phyloP scores from a whole-genome alignment of 2,329 filamentous ascomycete species.

The Biscogniauxia marginata region DNA sequence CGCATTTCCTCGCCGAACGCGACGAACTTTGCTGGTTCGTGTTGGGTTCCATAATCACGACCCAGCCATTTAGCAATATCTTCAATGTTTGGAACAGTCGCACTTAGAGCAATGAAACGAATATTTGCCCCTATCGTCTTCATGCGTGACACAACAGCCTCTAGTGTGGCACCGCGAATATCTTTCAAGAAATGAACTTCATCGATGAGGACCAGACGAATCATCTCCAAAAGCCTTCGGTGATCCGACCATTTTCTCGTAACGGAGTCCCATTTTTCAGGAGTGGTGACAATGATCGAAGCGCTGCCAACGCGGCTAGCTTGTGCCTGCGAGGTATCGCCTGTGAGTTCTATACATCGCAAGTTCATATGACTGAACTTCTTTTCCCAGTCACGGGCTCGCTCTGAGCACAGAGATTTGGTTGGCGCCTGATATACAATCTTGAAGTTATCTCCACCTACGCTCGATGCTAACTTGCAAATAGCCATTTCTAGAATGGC shows the following conservation, averaged over 20 bases:
- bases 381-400: slow-evolving; percentile 71
- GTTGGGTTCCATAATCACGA: slow-evolving; percentile 55
- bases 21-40: slow-evolving; percentile 64
- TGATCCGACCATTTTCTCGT: slow-evolving; percentile 87
- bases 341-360: slow-evolving; percentile 74
- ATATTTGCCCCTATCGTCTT: slow-evolving; percentile 74
- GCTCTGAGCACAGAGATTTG: slow-evolving; percentile 77
- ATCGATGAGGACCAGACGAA: slow-evolving; percentile 81
- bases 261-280: slow-evolving; percentile 90
- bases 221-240: slow-evolving; percentile 67
- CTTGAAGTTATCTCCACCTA: slow-evolving; percentile 64
- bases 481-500: slow-evolving; percentile 79
- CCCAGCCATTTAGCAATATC: slow-evolving; percentile 82
- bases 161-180: slow-evolving; percentile 72
- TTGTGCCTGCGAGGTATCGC: slow-evolving; percentile 70
- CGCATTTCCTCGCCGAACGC: slow-evolving; percentile 77
- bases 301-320: slow-evolving; percentile 69
- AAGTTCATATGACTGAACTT: slow-evolving; percentile 71
- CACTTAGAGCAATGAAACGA: slow-evolving; percentile 78
- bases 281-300: slow-evolving; percentile 81
- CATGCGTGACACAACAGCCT: slow-evolving; percentile 84
- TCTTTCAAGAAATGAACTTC: slow-evolving; percentile 88
- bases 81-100: slow-evolving; percentile 78
- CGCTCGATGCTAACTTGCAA: slow-evolving; percentile 62
- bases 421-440: slow-evolving; percentile 84